phyloP scores from a whole-genome alignment of 495 filamentous ascomycete species.

The Neurospora discreta region DNA sequence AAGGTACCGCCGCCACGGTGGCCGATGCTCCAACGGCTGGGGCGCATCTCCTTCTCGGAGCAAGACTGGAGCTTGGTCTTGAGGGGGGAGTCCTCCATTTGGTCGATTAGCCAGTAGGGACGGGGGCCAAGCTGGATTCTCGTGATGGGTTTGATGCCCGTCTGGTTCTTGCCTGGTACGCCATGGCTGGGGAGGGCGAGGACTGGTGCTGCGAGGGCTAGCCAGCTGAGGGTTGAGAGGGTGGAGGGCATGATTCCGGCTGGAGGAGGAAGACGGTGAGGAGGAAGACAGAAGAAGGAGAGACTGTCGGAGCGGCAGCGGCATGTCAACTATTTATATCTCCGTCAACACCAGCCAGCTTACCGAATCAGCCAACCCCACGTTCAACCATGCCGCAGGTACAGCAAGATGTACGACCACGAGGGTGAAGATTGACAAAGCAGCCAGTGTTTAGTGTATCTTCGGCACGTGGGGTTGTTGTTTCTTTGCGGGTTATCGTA shows the following conservation, averaged over 20 bases:
- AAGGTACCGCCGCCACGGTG: constrained; percentile 49
- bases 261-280: neutral
- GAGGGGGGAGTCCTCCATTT: constrained; percentile 46
- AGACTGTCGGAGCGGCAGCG: neutral
- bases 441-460: neutral
- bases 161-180: constrained; percentile 9
- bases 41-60: constrained; percentile 28
- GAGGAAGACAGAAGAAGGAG: neutral
- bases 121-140: constrained; percentile 43
- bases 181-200: constrained; percentile 11
- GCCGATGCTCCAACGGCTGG: constrained; percentile 40
- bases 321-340: neutral
- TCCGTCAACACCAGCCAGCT: neutral
- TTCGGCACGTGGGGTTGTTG: neutral
- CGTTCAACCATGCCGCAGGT: neutral
- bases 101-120: constrained; percentile 46
- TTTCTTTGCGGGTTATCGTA: neutral
- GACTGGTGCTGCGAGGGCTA: constrained; percentile 3
- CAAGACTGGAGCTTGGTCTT: constrained; percentile 45
- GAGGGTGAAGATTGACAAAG: neutral
- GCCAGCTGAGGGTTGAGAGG: neutral
- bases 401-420: neutral
- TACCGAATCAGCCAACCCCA: neutral
- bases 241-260: neutral
- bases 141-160: constrained; percentile 15